Percentiles rank a stretch among this genome's conserved stretches.
Evolutionary conservation across 73 alveolate genomes (phyloP).

Genomic region (Tetrahymena elliotti): DNA sequence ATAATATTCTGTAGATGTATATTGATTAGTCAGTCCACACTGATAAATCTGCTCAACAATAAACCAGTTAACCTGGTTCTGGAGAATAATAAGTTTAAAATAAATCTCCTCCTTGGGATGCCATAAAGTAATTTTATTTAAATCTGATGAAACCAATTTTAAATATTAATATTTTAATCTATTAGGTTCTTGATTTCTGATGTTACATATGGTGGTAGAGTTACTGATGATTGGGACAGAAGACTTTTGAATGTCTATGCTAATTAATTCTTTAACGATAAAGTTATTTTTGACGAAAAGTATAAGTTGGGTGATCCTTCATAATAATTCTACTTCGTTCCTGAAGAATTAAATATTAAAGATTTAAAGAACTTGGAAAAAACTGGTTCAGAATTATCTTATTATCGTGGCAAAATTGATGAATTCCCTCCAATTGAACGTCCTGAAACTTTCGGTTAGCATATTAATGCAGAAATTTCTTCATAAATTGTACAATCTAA

Average conservation of each 20-base stretch:
- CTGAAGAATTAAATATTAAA: constrained; percentile 44
- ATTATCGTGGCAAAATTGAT: constrained; percentile 20
- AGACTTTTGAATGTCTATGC: constrained; percentile 83
- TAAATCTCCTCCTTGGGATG: constrained; percentile 27
- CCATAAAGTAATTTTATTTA: not conserved
- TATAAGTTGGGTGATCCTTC: constrained; percentile 47
- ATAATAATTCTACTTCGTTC: constrained; percentile 41
- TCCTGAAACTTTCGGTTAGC: constrained; percentile 38
- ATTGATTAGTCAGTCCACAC: constrained; percentile 48
- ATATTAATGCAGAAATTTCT: constrained; percentile 43
- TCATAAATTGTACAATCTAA: constrained; percentile 44
- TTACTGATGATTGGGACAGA: constrained; percentile 93
- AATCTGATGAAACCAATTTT: no score
- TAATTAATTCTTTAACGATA: constrained; percentile 66
- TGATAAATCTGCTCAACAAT: not conserved
- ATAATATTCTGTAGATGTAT: constrained; percentile 95
- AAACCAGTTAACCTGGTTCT: not conserved
- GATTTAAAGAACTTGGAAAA: constrained; percentile 29
- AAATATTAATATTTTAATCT: no score
- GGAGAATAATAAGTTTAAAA: not conserved
- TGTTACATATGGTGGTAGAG: constrained; percentile 97
- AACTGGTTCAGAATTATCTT: constrained; percentile 10
- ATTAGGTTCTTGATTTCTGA: constrained; percentile 83
- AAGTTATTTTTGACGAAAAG: constrained; percentile 63
- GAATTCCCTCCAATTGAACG: constrained; percentile 36